These are phyloP conservation scores for Hippophae tibetana DNA, from an alignment of 306 rosid genomes.

Conservation along the genomic window DNA sequence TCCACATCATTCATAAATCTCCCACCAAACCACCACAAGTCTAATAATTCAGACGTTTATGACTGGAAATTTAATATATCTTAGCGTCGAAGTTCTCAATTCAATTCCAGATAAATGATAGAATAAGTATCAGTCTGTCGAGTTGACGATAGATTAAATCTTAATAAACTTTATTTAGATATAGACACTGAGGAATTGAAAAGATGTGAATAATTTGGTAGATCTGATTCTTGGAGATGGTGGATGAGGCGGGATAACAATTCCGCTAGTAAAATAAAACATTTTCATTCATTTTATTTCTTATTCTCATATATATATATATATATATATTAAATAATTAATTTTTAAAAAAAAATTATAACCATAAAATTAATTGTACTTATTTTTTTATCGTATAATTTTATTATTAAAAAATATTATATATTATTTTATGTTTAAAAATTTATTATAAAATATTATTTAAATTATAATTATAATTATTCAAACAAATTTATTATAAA, in stretches of 20 bases:
- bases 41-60: background rate
- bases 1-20: slow-evolving; percentile 52
- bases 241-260: background rate
- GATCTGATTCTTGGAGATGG: slow-evolving; percentile 19
- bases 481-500: too few species aligned
- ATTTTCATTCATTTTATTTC: too few species aligned
- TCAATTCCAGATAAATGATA: slow-evolving; percentile 1
- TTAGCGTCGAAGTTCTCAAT: slow-evolving; percentile 1
- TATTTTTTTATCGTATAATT: too few species aligned
- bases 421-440: too few species aligned
- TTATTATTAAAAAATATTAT: too few species aligned
- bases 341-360: too few species aligned
- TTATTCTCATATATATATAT: too few species aligned
- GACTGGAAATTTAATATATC: background rate
- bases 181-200: background rate
- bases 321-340: too few species aligned
- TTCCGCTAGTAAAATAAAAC: background rate
- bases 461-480: too few species aligned
- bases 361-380: too few species aligned
- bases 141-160: background rate
- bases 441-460: too few species aligned
- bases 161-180: background rate
- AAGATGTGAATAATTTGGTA: slow-evolving; percentile 11
- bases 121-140: background rate
- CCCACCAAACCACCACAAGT: background rate